Evolutionary conservation across 352 stramenopile species (phyloP).

Genomic region (Phytophthora ramorum): DNA sequence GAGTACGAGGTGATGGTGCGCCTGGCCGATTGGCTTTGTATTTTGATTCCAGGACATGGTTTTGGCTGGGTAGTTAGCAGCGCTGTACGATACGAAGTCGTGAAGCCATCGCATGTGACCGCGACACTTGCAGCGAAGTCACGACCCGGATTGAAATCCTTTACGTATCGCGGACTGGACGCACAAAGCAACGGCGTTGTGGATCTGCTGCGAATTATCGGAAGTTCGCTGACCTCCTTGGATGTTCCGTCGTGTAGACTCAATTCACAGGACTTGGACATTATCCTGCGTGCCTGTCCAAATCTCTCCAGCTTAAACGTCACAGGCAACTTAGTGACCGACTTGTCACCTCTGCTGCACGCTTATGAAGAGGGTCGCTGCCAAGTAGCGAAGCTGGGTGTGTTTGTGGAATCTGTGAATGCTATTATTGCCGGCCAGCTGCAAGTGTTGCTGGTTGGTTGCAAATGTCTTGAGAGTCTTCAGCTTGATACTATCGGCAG

Average conservation of each 20-base stretch:
- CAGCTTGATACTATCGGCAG: slow-evolving; percentile 15
- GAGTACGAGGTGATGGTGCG: slow-evolving; percentile 47
- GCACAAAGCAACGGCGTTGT: slow-evolving; percentile 19
- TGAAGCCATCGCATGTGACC: slow-evolving; percentile 1
- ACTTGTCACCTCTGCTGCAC: slow-evolving; percentile 26
- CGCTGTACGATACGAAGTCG: slow-evolving; percentile 14
- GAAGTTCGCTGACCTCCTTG: slow-evolving; percentile 21
- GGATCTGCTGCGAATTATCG: slow-evolving; percentile 19
- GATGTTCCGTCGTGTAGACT: slow-evolving; percentile 30
- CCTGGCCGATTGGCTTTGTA: slow-evolving; percentile 30
- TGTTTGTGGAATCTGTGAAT: slow-evolving; percentile 21
- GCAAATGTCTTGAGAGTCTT: slow-evolving; percentile 26
- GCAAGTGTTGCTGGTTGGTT: slow-evolving; percentile 10
- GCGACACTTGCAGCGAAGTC: neutral
- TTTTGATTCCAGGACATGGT: slow-evolving; percentile 47
- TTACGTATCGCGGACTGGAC: slow-evolving; percentile 33
- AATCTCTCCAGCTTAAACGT: slow-evolving; percentile 31
- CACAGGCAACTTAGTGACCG: slow-evolving; percentile 12
- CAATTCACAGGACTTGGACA: slow-evolving; percentile 15
- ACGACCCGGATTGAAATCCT: slow-evolving; percentile 17
- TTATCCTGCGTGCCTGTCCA: slow-evolving; percentile 31
- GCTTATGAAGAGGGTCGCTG: slow-evolving; percentile 18
- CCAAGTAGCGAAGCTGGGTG: slow-evolving; percentile 21
- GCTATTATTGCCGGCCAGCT: slow-evolving; percentile 24
- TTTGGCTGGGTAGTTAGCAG: slow-evolving; percentile 43